Percentiles rank a stretch among this genome's conserved stretches.
These are phyloP conservation scores for Ophiobolus disseminans DNA, from an alignment of 2,329 filamentous ascomycete species.

Conservation along the genomic window DNA sequence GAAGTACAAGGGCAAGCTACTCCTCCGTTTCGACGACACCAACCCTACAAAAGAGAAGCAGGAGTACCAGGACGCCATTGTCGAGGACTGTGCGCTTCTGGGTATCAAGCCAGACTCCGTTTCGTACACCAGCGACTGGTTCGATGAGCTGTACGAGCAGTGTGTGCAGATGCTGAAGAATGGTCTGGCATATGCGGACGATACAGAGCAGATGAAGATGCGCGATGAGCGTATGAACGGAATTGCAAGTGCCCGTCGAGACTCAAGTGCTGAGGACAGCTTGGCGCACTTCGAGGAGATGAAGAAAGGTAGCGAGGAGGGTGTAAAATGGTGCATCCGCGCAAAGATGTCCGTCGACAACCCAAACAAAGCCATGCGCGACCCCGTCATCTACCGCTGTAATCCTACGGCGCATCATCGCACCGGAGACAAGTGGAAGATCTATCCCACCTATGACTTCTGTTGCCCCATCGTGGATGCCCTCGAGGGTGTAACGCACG, in stretches of 20 bases:
- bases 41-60: slow-evolving; percentile 98
- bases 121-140: slow-evolving; percentile 94
- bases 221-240: slow-evolving; percentile 83
- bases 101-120: slow-evolving; percentile 87
- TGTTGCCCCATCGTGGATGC: slow-evolving; percentile 83
- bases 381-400: slow-evolving; percentile 97
- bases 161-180: slow-evolving; percentile 83
- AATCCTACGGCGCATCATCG: slow-evolving; percentile 77
- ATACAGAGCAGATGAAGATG: slow-evolving; percentile 91
- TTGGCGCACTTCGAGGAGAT: slow-evolving; percentile 89
- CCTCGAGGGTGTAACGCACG: slow-evolving; percentile 82
- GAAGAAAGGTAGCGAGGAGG: slow-evolving; percentile 83
- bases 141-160: slow-evolving; percentile 87
- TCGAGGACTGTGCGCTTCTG: slow-evolving; percentile 89
- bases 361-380: slow-evolving; percentile 93
- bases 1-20: slow-evolving; percentile 87
- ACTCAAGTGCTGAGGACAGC: slow-evolving; percentile 81
- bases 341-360: slow-evolving; percentile 92
- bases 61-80: slow-evolving; percentile 92
- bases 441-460: slow-evolving; percentile 88
- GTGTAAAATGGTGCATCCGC: slow-evolving; percentile 86
- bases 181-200: slow-evolving; percentile 91
- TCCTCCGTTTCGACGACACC: slow-evolving; percentile 94
- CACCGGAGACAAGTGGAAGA: slow-evolving; percentile 80
- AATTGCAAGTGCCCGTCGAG: slow-evolving; percentile 80